phyloP scores from a whole-genome alignment of 2,329 filamentous ascomycete genomes.

The Diaporthe velutina region DNA sequence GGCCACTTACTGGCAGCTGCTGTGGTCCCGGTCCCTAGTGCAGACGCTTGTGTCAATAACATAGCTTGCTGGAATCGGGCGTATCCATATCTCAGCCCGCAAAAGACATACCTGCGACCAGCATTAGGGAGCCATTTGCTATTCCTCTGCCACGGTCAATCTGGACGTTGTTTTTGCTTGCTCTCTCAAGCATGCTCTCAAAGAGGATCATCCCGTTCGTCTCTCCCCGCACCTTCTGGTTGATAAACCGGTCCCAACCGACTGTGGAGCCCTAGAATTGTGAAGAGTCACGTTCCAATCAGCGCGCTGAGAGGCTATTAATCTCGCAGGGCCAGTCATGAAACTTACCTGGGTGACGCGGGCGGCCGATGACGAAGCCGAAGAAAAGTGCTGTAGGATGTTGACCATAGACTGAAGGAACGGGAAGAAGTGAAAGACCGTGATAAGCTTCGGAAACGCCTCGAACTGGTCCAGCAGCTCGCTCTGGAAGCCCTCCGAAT shows the following conservation, averaged over 20 bases:
- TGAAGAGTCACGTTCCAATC: neutral
- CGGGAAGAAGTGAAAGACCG: neutral
- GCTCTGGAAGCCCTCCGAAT: neutral
- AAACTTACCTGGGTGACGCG: conserved; percentile 1
- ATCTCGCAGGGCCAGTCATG: no score
- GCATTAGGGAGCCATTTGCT: conserved; percentile 13
- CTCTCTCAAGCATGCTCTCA: conserved; percentile 13
- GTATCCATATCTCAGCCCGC: no score
- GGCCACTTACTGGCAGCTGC: conserved; percentile 15
- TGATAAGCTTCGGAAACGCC: neutral
- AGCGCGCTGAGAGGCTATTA: neutral
- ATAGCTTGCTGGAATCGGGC: no score
- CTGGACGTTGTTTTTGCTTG: neutral
- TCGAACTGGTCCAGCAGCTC: conserved; percentile 13
- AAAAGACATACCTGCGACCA: conserved; percentile 2
- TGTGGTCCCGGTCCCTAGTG: neutral
- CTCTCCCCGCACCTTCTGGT: neutral
- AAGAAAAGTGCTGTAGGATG: conserved; percentile 5
- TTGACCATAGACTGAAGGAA: neutral
- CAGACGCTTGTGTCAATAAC: neutral
- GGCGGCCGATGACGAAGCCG: neutral
- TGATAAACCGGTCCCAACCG: conserved; percentile 2
- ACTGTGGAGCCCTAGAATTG: neutral
- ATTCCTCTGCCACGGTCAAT: conserved; percentile 9
- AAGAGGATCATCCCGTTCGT: conserved; percentile 9